Conservation (phyloP, 1,139 yeast genomes). For the Kodamaea fungicola region DNA sequence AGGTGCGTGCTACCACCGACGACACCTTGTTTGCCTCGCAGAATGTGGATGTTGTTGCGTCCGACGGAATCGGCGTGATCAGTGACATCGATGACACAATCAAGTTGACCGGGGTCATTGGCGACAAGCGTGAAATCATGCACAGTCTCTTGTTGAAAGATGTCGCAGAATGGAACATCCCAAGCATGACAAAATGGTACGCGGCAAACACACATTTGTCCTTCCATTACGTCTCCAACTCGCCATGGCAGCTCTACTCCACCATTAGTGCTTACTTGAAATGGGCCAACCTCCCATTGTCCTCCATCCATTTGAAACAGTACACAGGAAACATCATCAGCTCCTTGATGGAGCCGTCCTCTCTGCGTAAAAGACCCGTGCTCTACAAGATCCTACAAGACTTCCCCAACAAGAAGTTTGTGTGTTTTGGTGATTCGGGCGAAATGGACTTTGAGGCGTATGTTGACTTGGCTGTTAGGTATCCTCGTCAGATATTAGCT, state of each 20-base stretch:
- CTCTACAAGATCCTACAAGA: conserved; percentile 65
- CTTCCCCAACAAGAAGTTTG: conserved; percentile 72
- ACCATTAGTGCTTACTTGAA: conserved; percentile 59
- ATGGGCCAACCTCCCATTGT: conserved; percentile 58
- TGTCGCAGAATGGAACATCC: conserved; percentile 62
- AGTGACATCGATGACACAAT: conserved; percentile 96
- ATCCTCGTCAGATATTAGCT: conserved; percentile 63
- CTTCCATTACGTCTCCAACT: conserved; percentile 90
- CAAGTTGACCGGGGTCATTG: conserved; percentile 83
- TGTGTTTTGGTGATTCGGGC: conserved; percentile 92
- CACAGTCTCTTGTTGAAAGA: conserved; percentile 71
- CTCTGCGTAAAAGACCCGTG: conserved; percentile 70
- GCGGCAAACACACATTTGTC: conserved; percentile 39
- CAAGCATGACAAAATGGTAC: conserved; percentile 75
- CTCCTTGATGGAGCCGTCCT: conserved; percentile 82
- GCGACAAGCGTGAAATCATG: conserved; percentile 79
- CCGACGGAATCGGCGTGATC: conserved; percentile 66
- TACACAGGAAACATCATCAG: conserved; percentile 78
- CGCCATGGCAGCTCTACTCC: conserved; percentile 86
- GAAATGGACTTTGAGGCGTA: conserved; percentile 95
- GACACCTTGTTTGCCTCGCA: conserved; percentile 46
- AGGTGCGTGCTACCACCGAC: conserved; percentile 37
- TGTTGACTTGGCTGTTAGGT: conserved; percentile 58
- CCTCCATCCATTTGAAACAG: conserved; percentile 82
- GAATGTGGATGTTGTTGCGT: conserved; percentile 40